A percentile compares a stretch with the other conserved stretches of the same genome.
Conservation (phyloP, 2,329 filamentous ascomycete species). For the Scedosporium apiospermum region DNA sequence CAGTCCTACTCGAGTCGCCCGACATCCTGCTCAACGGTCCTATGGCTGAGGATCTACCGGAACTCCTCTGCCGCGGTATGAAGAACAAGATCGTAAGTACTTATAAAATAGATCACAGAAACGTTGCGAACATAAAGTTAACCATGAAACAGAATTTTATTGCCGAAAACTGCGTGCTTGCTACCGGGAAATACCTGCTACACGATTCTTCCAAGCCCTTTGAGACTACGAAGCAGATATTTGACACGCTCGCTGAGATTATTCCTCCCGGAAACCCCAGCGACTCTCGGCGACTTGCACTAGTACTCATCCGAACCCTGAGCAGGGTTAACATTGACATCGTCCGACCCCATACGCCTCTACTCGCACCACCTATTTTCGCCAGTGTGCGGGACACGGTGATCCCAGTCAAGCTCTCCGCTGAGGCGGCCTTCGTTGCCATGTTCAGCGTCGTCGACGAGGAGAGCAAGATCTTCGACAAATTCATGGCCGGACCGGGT, state of each 20-base stretch:
- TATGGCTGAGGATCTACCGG: conserved; percentile 64
- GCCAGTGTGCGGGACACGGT: conserved; percentile 81
- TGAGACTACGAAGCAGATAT: conserved; percentile 68
- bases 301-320: conserved; percentile 82
- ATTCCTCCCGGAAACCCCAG: conserved; percentile 70
- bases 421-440: conserved; percentile 87
- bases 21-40: conserved; percentile 54
- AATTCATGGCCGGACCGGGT: conserved; percentile 66
- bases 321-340: conserved; percentile 71
- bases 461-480: conserved; percentile 79
- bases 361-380: conserved; percentile 79
- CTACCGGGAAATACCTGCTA: conserved; percentile 83
- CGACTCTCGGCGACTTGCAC: conserved; percentile 75
- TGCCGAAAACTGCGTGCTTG: conserved; percentile 79
- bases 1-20: conserved; percentile 74
- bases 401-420: conserved; percentile 90
- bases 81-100: conserved; percentile 60
- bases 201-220: conserved; percentile 58
- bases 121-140: neutral
- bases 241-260: conserved; percentile 65
- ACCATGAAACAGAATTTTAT: conserved; percentile 56
- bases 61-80: conserved; percentile 74
- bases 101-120: neutral
- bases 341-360: conserved; percentile 68
- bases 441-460: conserved; percentile 86